phyloP scores from a whole-genome alignment of 192 early-diverging fungal genomes.

The Backusella psychrophila region DNA sequence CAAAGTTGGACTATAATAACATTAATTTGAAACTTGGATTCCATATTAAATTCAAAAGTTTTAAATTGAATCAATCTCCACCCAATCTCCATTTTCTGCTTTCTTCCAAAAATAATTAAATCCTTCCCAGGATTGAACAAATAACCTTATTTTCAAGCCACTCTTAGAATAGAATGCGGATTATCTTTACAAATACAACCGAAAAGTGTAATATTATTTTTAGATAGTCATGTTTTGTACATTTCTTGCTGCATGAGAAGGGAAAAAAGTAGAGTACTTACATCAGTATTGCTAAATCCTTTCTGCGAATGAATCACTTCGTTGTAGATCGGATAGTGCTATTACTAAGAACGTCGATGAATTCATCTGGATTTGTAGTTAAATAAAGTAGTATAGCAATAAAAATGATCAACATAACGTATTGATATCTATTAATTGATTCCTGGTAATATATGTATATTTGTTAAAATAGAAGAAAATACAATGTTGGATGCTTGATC shows the following conservation, averaged over 20 bases:
- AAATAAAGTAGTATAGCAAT: too few relatives aligned
- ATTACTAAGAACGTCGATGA: too few relatives aligned
- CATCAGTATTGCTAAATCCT: too few relatives aligned
- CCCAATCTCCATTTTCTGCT: not conserved
- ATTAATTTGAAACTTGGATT: slow-evolving; percentile 4
- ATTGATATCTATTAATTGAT: too few relatives aligned
- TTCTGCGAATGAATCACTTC: too few relatives aligned
- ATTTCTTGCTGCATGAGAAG: not conserved
- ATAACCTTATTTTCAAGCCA: not conserved
- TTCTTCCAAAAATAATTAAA: not conserved
- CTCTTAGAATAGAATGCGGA: not conserved
- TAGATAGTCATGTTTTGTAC: not conserved
- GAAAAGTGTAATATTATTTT: not conserved
- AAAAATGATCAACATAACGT: too few relatives aligned
- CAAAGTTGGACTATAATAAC: not conserved
- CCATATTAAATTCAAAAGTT: not conserved
- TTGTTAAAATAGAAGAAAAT: too few relatives aligned
- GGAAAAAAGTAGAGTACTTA: too few relatives aligned
- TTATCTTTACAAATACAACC: not conserved
- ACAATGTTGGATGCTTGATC: too few relatives aligned
- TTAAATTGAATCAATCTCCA: not conserved
- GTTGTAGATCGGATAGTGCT: too few relatives aligned
- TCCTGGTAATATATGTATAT: too few relatives aligned
- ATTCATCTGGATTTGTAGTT: too few relatives aligned
- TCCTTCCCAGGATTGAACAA: not conserved